Conservation (phyloP, 352 stramenopile genomes). For the Pelagophyceae sp. region DNA sequence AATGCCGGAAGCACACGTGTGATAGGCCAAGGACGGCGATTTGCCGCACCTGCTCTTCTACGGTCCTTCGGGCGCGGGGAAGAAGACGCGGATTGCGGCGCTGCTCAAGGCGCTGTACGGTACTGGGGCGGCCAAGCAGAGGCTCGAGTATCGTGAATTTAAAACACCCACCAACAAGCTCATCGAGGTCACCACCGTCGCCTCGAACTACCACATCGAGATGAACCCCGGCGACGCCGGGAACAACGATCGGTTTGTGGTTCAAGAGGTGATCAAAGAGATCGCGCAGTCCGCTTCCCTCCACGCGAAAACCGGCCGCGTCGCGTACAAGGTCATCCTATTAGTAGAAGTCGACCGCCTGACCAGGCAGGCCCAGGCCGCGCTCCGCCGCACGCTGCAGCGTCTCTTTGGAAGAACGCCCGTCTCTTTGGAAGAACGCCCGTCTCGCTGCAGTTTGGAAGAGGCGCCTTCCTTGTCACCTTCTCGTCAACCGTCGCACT, state of each 20-base stretch:
- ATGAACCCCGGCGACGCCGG: slow-evolving; percentile 94
- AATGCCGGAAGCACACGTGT: too few species aligned
- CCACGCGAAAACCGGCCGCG: background rate
- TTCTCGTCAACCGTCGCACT: too few species aligned
- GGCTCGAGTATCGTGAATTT: slow-evolving; percentile 72
- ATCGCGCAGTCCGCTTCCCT: slow-evolving; percentile 62
- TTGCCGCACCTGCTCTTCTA: slow-evolving; percentile 96
- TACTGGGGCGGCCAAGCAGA: slow-evolving; percentile 75
- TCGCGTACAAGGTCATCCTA: slow-evolving; percentile 76
- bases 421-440: too few species aligned
- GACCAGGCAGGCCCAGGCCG: slow-evolving; percentile 91
- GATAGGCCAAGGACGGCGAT: slow-evolving; percentile 55
- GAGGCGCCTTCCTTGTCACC: too few species aligned
- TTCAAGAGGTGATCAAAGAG: slow-evolving; percentile 99
- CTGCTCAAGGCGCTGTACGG: slow-evolving; percentile 90
- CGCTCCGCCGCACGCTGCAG: slow-evolving; percentile 87
- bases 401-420: too few species aligned
- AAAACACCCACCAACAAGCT: slow-evolving; percentile 79
- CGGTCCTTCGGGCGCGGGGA: slow-evolving; percentile 89
- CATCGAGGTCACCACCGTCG: slow-evolving; percentile 94
- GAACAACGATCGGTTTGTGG: slow-evolving; percentile 87
- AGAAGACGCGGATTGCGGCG: slow-evolving; percentile 95
- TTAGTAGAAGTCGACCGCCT: slow-evolving; percentile 95
- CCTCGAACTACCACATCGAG: slow-evolving; percentile 97
- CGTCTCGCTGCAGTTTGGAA: too few species aligned